Conservation (phyloP, 1,284 basidiomycete genomes). For the Nidula niveotomentosa region DNA sequence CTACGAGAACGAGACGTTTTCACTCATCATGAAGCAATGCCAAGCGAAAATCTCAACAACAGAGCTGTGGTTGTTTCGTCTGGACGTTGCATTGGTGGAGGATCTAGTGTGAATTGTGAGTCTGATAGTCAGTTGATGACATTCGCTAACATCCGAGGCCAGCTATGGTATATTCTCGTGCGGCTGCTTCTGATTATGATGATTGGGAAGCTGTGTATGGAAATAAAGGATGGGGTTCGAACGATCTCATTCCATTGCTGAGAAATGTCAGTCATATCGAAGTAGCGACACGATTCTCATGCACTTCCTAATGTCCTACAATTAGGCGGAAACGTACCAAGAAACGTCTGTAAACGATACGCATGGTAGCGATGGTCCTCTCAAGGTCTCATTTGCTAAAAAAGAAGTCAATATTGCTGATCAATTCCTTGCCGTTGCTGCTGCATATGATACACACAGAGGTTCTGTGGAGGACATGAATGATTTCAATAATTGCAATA, state of each 20-base stretch:
- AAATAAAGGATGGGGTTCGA: slow-evolving; percentile 56
- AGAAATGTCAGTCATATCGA: slow-evolving; percentile 37
- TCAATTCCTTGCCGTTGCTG: slow-evolving; percentile 46
- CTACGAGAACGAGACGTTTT: slow-evolving; percentile 36
- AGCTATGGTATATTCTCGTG: slow-evolving; percentile 57
- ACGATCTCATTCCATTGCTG: slow-evolving; percentile 48
- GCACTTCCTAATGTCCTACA: neutral
- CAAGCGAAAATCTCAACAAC: slow-evolving; percentile 41
- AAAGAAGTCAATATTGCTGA: slow-evolving; percentile 33
- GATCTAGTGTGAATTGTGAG: slow-evolving; percentile 60
- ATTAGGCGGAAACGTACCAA: slow-evolving; percentile 52
- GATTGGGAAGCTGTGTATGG: slow-evolving; percentile 47
- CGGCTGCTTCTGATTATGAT: slow-evolving; percentile 56
- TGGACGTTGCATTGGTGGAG: slow-evolving; percentile 57
- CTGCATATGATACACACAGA: slow-evolving; percentile 43
- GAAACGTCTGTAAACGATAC: slow-evolving; percentile 25
- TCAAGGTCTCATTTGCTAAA: slow-evolving; percentile 46
- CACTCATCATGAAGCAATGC: slow-evolving; percentile 38
- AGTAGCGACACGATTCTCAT: neutral
- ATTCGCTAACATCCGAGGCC: neutral
- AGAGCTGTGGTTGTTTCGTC: slow-evolving; percentile 38
- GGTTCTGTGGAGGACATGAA: slow-evolving; percentile 40
- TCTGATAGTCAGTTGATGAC: neutral
- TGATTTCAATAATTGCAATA: slow-evolving; percentile 36
- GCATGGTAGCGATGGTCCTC: slow-evolving; percentile 54